Evolutionary conservation across 805 yeast genomes (phyloP).

Genomic region (Schizosaccharomyces lindneri): DNA sequence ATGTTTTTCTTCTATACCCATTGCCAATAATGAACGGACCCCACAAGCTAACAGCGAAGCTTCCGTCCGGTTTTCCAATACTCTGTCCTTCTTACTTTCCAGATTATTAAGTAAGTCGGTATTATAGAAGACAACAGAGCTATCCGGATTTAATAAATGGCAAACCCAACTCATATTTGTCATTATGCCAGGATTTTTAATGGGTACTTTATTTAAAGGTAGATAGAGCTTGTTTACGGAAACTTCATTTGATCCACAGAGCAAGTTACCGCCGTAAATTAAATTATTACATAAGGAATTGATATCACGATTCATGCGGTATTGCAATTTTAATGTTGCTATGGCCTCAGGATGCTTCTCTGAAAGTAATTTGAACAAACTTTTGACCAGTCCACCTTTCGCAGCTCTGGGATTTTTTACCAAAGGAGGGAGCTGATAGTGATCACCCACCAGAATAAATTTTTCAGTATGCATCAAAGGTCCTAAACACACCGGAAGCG

Average conservation of each 20-base stretch:
- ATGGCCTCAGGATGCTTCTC: constrained; percentile 50
- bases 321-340: constrained; percentile 58
- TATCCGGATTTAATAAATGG: constrained; percentile 26
- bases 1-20: constrained; percentile 33
- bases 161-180: constrained; percentile 25
- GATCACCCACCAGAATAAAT: constrained; percentile 90
- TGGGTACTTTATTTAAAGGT: constrained; percentile 9
- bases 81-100: constrained; percentile 36
- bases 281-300: constrained; percentile 61
- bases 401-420: constrained; percentile 46
- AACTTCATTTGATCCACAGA: constrained; percentile 46
- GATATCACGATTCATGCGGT: constrained; percentile 78
- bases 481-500: constrained; percentile 75
- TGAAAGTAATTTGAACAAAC: constrained; percentile 52
- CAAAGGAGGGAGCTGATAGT: constrained; percentile 75
- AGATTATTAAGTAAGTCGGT: constrained; percentile 36
- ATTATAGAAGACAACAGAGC: constrained; percentile 47
- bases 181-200: not conserved
- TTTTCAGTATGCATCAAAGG: constrained; percentile 56
- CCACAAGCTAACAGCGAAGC: constrained; percentile 38
- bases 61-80: constrained; percentile 50
- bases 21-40: constrained; percentile 27
- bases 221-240: constrained; percentile 32
- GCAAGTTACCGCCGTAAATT: constrained; percentile 49
- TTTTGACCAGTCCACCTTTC: constrained; percentile 37